Evolutionary conservation across 768 basidiomycete genomes (phyloP).

Genomic region (Suillus clintonianus): DNA sequence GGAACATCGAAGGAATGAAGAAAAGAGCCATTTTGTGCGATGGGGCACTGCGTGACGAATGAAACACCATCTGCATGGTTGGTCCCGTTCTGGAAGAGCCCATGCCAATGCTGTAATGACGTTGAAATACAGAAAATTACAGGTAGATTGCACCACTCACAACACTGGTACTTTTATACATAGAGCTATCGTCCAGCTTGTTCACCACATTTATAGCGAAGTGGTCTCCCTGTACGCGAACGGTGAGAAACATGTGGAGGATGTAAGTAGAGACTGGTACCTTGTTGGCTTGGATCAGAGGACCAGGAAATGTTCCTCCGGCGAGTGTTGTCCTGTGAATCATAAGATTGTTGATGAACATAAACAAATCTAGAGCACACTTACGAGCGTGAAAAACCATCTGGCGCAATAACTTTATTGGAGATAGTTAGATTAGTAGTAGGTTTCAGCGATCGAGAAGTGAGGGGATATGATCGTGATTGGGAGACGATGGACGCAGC

Average conservation of each 20-base stretch:
- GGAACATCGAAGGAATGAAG: background rate
- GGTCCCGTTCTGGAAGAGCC: background rate
- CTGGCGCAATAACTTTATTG: background rate
- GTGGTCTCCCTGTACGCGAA: background rate
- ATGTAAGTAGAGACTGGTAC: background rate
- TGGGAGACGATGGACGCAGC: background rate
- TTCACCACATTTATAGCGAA: background rate
- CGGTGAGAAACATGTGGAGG: background rate
- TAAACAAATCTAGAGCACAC: background rate
- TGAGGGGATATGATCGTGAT: background rate
- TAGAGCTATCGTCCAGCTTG: background rate
- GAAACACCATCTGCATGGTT: background rate
- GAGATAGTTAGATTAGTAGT: background rate
- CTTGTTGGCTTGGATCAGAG: background rate
- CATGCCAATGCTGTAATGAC: background rate
- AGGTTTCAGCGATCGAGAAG: background rate
- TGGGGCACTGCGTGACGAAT: constrained; percentile 1
- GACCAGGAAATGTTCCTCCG: background rate
- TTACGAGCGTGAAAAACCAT: background rate
- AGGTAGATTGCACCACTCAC: background rate
- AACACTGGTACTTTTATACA: background rate
- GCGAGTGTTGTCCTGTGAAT: background rate
- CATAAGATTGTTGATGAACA: background rate
- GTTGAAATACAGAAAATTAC: background rate
- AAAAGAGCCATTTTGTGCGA: background rate